phyloP scores from a whole-genome alignment of 1,284 basidiomycete genomes.

The Irpex sp. region DNA sequence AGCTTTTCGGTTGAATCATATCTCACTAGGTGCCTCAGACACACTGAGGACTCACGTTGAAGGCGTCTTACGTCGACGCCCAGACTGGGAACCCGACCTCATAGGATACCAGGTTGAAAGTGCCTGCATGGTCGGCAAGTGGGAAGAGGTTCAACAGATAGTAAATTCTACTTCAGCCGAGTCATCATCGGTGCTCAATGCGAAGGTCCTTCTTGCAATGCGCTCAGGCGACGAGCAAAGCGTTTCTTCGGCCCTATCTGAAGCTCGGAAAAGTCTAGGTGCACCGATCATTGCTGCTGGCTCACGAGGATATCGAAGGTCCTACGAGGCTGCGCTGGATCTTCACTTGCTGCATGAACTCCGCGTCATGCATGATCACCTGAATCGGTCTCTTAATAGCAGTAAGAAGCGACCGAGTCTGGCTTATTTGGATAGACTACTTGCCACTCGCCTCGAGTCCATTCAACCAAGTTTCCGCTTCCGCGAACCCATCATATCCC shows the following conservation, averaged over 20 bases:
- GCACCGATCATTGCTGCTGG: conserved; percentile 80
- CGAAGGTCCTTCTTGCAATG: conserved; percentile 81
- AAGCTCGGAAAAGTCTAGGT: conserved; percentile 79
- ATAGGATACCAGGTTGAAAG: conserved; percentile 91
- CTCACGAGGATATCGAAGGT: conserved; percentile 75
- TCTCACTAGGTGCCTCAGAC: conserved; percentile 47
- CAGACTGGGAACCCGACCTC: conserved; percentile 79
- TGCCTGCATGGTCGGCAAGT: conserved; percentile 94
- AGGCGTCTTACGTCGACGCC: conserved; percentile 84
- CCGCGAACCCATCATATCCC: conserved; percentile 87
- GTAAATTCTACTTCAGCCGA: conserved; percentile 48
- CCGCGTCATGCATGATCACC: conserved; percentile 62
- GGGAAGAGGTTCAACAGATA: conserved; percentile 74
- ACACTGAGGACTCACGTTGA: conserved; percentile 94
- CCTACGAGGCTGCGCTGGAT: conserved; percentile 86
- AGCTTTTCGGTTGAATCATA: not conserved
- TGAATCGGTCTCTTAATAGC: conserved; percentile 24
- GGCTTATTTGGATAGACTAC: conserved; percentile 39
- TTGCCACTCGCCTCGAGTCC: conserved; percentile 67
- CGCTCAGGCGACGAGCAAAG: conserved; percentile 46
- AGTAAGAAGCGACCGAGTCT: conserved; percentile 29
- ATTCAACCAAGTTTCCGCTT: conserved; percentile 91
- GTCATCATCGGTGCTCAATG: conserved; percentile 73
- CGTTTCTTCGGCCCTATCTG: conserved; percentile 51
- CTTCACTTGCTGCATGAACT: conserved; percentile 90